Evolutionary conservation across 768 basidiomycete species (phyloP), one percentile per base, ranked within the genome.

Genomic region (Termitomyces sp.): DNA sequence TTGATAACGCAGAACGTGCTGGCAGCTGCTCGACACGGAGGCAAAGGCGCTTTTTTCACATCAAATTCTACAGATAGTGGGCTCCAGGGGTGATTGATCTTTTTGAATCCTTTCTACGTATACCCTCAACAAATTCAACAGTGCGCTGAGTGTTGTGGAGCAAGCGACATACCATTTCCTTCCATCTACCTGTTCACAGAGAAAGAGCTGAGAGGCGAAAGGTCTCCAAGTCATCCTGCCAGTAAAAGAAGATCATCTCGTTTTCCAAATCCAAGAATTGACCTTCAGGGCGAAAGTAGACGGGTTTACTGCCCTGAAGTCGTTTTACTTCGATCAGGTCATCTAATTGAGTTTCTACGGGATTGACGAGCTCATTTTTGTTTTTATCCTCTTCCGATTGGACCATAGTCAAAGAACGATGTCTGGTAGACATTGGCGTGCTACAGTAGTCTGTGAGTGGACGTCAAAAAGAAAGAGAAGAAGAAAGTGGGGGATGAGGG

Each of bases 211-310:
- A 26, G 40, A 55, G 22, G 10, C 45, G 54, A 30, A 35, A 55
- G 14, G 54, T 44, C 5, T 47, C 36, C 20, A 22, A 4, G 5
- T 56, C 38, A 14, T 49, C 14, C 30, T 41, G 46, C 46, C 48
- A 56, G 26, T 56, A 56, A 24, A 49, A 56, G 30, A 32, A 43
- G 5, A 56, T 22, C 28, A 32, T 46, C 11, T 49, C 8, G n/a
- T 56, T 56, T 24, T 49, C 38, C 5, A 20, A 38, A 26, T 56
- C 47, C 28, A 56, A 11, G 11, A 28, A 46, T 30, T 56, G 55
- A 38, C 55, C 55, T 41, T 56, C 47, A 5, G 55, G 47, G 26
- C 55, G 48, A 9, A 41, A 56, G 24, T 56, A 56, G 13, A 56
- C 10, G 22, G 45, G 36, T 2, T 49, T 50, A 16, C 20, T 24